Base-by-base conservation (phyloP, 345 rosid species). In the Erysimum cheiranthoides region DNA sequence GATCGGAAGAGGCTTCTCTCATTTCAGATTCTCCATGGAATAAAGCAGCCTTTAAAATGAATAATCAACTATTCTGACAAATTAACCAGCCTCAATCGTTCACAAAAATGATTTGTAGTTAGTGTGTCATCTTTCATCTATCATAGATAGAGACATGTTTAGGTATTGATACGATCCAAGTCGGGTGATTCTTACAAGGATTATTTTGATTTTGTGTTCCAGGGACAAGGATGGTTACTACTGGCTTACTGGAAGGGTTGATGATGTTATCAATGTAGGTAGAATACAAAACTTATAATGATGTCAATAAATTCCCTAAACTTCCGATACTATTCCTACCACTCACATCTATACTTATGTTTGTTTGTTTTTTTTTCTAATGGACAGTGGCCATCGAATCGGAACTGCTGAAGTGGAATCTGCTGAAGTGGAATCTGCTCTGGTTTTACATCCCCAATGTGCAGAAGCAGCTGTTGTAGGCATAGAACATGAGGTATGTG, bases 181-280 rank as follows among this genome's bases (percentile, higher is more conserved):
- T 18, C n/a, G 1, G 42, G 25, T 66, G 36, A 45, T 11, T 62
- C 8, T 10, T 17, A 21, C 66, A 63, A 63, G 57, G 50, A 2
- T 53, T 28, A 59, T 42, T 53, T 85, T 56, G 31, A 35, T 10
- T 78, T 67, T 71, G 68, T 81, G 51, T 82, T 76, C 63, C 87
- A 95, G 99, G 86, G 99, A 95, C 86, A 90, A 86, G 71, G 96
- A 95, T 86, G 97, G 99, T 63, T 95, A 92, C 82, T 86, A 86
- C 82, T 94, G 96, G 97, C 93, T 94, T 70, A 92, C 97, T 5
- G 99, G 97, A 64, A 86, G 99, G 80, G 99, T 94, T 75, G 99
- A 94, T 65, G 99, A 94, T 86, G 99, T 95, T 70, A 95, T 95
- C 81, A 95, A 95, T 17, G 97, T 95, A 95, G 99, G 99, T 94